Evolutionary conservation across 352 stramenopile genomes (phyloP), one percentile per base, ranked within the genome.

Genomic region (Pythium pectinolyticum): DNA sequence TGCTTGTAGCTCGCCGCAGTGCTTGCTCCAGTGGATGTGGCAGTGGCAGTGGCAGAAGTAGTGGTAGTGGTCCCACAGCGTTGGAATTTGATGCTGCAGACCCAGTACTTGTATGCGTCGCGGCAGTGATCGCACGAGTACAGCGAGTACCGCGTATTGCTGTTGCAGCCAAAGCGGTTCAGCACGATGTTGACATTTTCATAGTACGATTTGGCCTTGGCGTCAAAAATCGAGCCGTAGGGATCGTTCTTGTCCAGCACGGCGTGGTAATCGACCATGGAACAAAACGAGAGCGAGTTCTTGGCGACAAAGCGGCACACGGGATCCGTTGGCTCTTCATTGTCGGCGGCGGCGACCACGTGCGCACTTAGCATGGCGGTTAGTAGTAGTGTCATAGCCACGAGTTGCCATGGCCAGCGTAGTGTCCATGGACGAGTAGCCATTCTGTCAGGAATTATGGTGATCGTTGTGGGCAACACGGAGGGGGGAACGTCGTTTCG

Each of bases 21-120:
- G 12, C n/a, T n/a, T n/a, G n/a, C 11, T 17, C 0, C 37, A 10
- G 5, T 52, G 20, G 47, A 28, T n/a, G 37, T 8, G 14, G 11
- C 19, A 9, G 19, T 37, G 35, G 14, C 15, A n/a, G n/a, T n/a
- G n/a, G n/a, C n/a, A n/a, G n/a, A n/a, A n/a, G n/a, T n/a, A n/a
- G n/a, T n/a, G n/a, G n/a, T n/a, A n/a, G n/a, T 62, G 49, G 19
- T 70, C 1, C 70, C 84, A 54, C 85, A 92, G 31, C 84, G 80
- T 39, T 91, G 85, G 61, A 94, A 92, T 56, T 92, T 90, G 70
- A 88, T 84, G 55, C 82, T 89, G 69, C 82, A 95, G 57, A 95
- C 72, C 84, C 84, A 95, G 68, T 95, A 91, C 65, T 95, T 93
- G 78, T 93, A 95, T n/a, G 86, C 86, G 27, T 93, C 86, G 10